A percentile compares a stretch with the other conserved stretches of the same genome.
Conservation (phyloP, 176 grass and related monocot genomes). For the Oryza punctata region DNA sequence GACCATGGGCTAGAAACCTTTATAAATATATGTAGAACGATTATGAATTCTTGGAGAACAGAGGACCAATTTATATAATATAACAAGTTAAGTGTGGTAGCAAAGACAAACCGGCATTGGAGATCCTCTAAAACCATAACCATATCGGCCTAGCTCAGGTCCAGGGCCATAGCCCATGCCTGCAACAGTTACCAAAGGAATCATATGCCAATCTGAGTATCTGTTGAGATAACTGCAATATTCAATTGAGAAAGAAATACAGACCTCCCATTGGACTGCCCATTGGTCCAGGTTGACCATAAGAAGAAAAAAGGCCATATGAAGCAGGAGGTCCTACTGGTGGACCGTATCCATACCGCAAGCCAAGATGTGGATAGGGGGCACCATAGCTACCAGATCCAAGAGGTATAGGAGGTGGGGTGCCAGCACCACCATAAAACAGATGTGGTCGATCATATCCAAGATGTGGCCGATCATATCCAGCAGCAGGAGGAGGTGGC, state of each 20-base stretch:
- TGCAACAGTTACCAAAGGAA: slow-evolving; percentile 34
- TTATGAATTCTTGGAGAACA: neutral
- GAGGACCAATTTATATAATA: neutral
- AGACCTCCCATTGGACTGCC: slow-evolving; percentile 71
- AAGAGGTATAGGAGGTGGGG: slow-evolving; percentile 58
- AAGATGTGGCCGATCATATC: slow-evolving; percentile 66
- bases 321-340: slow-evolving; percentile 60
- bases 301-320: slow-evolving; percentile 81
- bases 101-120: slow-evolving; percentile 73
- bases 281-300: slow-evolving; percentile 74
- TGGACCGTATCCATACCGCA: slow-evolving; percentile 82
- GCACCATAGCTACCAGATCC: slow-evolving; percentile 66
- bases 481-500: slow-evolving; percentile 48
- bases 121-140: slow-evolving; percentile 91
- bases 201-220: slow-evolving; percentile 24
- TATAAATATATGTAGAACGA: slow-evolving; percentile 14
- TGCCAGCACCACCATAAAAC: slow-evolving; percentile 62
- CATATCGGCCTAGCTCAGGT: slow-evolving; percentile 64
- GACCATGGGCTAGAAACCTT: slow-evolving; percentile 81
- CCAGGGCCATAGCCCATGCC: slow-evolving; percentile 80
- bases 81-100: slow-evolving; percentile 15
- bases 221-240: slow-evolving; percentile 11
- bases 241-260: slow-evolving; percentile 40
- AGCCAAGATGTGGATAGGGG: slow-evolving; percentile 60
- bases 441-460: slow-evolving; percentile 68